A percentile compares a stretch with the other conserved stretches of the same genome.
These are phyloP conservation scores for Beauveria bassiana DNA, from an alignment of 2,329 filamentous ascomycete genomes.

Conservation along the genomic window DNA sequence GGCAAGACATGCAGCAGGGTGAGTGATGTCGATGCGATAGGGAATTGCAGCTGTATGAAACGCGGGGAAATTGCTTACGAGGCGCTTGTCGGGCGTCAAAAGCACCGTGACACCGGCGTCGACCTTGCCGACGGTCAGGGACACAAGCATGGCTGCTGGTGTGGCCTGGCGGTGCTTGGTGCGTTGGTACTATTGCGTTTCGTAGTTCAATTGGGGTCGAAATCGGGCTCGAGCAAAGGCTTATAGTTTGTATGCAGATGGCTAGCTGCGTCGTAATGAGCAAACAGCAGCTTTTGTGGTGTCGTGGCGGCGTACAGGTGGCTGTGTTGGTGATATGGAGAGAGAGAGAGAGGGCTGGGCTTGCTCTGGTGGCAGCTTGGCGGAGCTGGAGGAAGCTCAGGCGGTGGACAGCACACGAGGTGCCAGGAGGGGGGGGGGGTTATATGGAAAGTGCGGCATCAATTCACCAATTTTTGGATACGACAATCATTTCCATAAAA, in stretches of 20 bases:
- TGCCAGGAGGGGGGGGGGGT: not conserved
- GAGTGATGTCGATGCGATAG: not conserved
- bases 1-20: not conserved
- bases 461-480: not conserved
- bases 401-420: not conserved
- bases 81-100: constrained; percentile 89
- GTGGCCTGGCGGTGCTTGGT: not conserved
- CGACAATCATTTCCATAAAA: not conserved
- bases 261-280: not conserved
- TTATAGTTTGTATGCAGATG: not conserved
- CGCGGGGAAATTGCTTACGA: constrained; percentile 50
- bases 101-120: constrained; percentile 97
- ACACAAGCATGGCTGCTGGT: constrained; percentile 69
- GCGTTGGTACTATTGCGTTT: not conserved
- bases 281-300: not conserved
- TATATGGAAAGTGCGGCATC: not conserved
- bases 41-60: not conserved
- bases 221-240: not conserved
- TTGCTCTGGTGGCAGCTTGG: not conserved
- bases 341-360: not conserved
- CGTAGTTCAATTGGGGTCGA: not conserved
- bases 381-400: constrained; percentile 9
- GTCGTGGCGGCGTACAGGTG: not conserved
- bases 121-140: constrained; percentile 97
- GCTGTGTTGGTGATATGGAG: constrained; percentile 8